A percentile compares a stretch with the other conserved stretches of the same genome.
Conservation (phyloP, 2,329 filamentous ascomycete genomes). For the Diaporthe citriasiana region DNA sequence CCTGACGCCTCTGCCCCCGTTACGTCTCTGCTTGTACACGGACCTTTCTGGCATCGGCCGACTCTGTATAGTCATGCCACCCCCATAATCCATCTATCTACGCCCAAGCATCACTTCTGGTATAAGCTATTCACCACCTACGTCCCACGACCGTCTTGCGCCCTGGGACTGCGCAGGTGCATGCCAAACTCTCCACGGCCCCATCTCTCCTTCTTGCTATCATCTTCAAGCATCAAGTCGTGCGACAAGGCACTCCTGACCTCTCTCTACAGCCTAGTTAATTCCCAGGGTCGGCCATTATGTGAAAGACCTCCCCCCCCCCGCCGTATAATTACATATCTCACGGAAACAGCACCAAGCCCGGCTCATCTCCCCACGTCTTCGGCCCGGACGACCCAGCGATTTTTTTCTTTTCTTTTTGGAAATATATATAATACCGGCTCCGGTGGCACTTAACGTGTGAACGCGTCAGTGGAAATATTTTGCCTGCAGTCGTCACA, state of each 20-base stretch:
- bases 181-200: constrained; percentile 4
- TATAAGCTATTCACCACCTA: constrained; percentile 5
- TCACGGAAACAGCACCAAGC: neutral
- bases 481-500: neutral
- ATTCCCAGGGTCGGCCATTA: neutral
- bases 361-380: neutral
- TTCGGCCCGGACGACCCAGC: neutral
- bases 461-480: neutral
- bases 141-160: neutral
- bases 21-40: constrained; percentile 36
- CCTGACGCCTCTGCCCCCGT: constrained; percentile 18
- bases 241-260: neutral
- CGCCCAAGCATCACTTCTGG: constrained; percentile 12
- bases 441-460: neutral
- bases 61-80: constrained; percentile 19
- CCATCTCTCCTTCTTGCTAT: constrained; percentile 12
- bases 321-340: neutral
- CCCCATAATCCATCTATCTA: constrained; percentile 13
- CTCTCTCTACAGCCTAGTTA: neutral
- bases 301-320: constrained; percentile 16
- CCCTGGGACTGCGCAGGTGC: neutral
- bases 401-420: neutral
- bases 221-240: neutral
- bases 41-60: constrained; percentile 19
- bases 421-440: neutral